phyloP scores from a whole-genome alignment of 164 flowering plant species.

The Tetracentron sinense region DNA sequence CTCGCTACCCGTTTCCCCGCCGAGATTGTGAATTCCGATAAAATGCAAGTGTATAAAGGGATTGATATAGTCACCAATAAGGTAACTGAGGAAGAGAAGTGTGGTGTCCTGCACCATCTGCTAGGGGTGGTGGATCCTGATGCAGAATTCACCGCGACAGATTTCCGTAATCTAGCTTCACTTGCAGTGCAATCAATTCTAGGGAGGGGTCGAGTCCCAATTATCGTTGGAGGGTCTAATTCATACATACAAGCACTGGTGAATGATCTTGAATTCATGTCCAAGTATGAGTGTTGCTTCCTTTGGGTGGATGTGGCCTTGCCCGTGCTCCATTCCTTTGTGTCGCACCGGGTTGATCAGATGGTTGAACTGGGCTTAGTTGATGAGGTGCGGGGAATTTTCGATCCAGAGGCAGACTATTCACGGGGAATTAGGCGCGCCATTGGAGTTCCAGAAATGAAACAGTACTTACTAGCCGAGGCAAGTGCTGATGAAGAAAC shows the following conservation, averaged over 20 bases:
- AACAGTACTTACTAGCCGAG: conserved; percentile 38
- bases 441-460: conserved; percentile 72
- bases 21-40: conserved; percentile 80
- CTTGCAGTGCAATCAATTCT: conserved; percentile 39
- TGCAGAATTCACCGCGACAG: conserved; percentile 40
- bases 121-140: conserved; percentile 50
- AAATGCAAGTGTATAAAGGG: conserved; percentile 77
- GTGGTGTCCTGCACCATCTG: conserved; percentile 67
- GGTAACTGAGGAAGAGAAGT: conserved; percentile 58
- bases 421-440: conserved; percentile 54
- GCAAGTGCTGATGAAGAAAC: conserved; percentile 1
- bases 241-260: conserved; percentile 64
- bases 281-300: conserved; percentile 60
- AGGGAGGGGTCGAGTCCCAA: conserved; percentile 44
- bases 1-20: conserved; percentile 55
- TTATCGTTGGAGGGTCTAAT: conserved; percentile 88
- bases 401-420: conserved; percentile 48
- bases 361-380: conserved; percentile 67
- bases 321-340: conserved; percentile 45
- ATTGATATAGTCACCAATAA: conserved; percentile 75
- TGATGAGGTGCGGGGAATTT: conserved; percentile 44
- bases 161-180: conserved; percentile 45
- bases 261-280: conserved; percentile 35
- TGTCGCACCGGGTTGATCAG: conserved; percentile 54
- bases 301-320: conserved; percentile 72